Evolutionary conservation across 768 basidiomycete genomes (phyloP).

Genomic region (Rhizopogon roseolus): DNA sequence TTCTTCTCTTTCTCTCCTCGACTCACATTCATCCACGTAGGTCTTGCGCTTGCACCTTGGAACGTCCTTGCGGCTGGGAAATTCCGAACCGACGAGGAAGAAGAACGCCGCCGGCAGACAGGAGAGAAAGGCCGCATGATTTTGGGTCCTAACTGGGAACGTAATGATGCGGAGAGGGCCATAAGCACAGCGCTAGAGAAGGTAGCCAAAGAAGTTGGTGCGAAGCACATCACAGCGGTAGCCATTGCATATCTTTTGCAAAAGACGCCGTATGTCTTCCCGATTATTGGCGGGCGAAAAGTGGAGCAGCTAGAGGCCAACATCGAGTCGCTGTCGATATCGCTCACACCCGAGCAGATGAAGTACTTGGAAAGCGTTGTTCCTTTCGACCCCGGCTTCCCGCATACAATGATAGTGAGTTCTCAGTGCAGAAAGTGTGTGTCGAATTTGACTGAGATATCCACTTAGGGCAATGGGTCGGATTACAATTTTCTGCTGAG

Average conservation of each 20-base stretch:
- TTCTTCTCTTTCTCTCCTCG: not conserved
- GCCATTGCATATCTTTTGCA: slow-evolving; percentile 51
- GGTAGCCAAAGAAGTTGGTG: slow-evolving; percentile 33
- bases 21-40: not conserved
- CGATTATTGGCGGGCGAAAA: slow-evolving; percentile 45
- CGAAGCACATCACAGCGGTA: slow-evolving; percentile 31
- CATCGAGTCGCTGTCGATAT: slow-evolving; percentile 42
- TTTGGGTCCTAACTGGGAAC: slow-evolving; percentile 23
- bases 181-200: slow-evolving; percentile 32
- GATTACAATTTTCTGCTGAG: slow-evolving; percentile 5
- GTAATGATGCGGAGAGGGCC: slow-evolving; percentile 28
- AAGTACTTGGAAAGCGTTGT: slow-evolving; percentile 34
- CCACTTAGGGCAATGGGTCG: slow-evolving; percentile 7
- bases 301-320: slow-evolving; percentile 45
- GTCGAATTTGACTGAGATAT: not conserved
- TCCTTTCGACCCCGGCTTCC: slow-evolving; percentile 45
- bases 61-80: slow-evolving; percentile 21
- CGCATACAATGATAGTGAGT: slow-evolving; percentile 23
- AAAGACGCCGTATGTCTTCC: slow-evolving; percentile 46
- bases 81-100: slow-evolving; percentile 23
- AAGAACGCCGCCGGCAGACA: slow-evolving; percentile 13
- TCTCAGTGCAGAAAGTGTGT: not conserved
- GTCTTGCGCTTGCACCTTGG: slow-evolving; percentile 34
- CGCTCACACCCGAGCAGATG: slow-evolving; percentile 40
- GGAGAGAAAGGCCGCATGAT: slow-evolving; percentile 21